Evolutionary conservation across 768 basidiomycete genomes (phyloP), one percentile per base, ranked within the genome.

Genomic region (Panellus pusillus): DNA sequence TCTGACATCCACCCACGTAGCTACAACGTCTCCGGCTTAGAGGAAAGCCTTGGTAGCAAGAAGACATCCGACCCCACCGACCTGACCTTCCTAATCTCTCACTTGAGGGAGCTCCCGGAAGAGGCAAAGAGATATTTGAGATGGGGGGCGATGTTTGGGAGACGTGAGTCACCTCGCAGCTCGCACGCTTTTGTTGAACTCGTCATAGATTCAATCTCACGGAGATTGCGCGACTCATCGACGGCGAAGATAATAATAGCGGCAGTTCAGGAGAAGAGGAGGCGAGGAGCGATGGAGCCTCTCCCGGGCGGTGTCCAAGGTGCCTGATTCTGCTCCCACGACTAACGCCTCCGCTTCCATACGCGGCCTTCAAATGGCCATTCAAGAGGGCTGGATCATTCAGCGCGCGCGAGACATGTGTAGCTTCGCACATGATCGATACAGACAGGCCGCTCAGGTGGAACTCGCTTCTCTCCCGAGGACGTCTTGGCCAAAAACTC

Each of bases 91-190:
- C 71, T 89, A 44, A 74, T 78, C 37, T 71, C 78, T 14, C 83
- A 83, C 52, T 71, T 88, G 65, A 73, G 76, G 51, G 79, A 82
- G 61, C 73, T 89, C 17, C 79, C 82, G 2, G 78, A 80, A 28
- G 86, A 87, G 55, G 84, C 84, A 1, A 72, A 74, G 55, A 87
- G 82, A 55, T 89, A 84, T 63, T 71, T 90, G 14, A 69, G 79
- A 36, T 89, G 87, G 87, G 87, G 86, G 14, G 81, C 82, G 8
- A 80, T 87, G 63, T 87, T 89, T 58, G 88, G 87, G 79, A 86
- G 61, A 84, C 82, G 84, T 86, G 60, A 53, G 79, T 74, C 35
- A 35, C 37, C 20, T 6, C 35, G 31, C 15, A 15, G 9, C 18
- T 24, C 35, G 20, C 0, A 8, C 40, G 28, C 31, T 9, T 17